These are phyloP conservation scores for Colletotrichum echinochloae DNA, from an alignment of 2,329 filamentous ascomycete genomes.

Conservation along the genomic window DNA sequence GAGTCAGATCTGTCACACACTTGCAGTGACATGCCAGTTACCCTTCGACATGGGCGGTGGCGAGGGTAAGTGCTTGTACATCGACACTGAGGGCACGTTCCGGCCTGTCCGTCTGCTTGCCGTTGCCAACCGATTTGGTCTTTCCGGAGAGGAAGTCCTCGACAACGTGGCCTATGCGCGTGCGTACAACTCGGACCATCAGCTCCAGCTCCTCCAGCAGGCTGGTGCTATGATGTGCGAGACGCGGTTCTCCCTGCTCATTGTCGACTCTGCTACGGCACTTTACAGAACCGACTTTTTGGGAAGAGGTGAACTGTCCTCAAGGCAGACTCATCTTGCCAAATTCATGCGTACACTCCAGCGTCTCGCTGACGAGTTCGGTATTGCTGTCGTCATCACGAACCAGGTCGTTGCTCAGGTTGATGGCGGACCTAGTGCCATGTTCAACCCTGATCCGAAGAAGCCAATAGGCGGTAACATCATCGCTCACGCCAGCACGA, in stretches of 20 bases:
- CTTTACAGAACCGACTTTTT: constrained; percentile 97
- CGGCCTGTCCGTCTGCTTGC: constrained; percentile 90
- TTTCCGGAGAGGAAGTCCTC: constrained; percentile 95
- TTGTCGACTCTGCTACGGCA: constrained; percentile 95
- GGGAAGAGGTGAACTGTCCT: constrained; percentile 96
- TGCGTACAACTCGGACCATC: constrained; percentile 98
- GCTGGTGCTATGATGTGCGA: constrained; percentile 99
- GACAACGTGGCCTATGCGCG: constrained; percentile 99
- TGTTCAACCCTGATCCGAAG: constrained; percentile 99
- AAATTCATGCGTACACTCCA: constrained; percentile 91
- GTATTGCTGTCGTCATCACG: constrained; percentile 97
- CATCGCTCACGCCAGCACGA: constrained; percentile 97
- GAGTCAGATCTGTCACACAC: constrained; percentile 97
- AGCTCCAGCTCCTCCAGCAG: constrained; percentile 93
- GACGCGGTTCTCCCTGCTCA: constrained; percentile 93
- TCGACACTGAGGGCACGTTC: constrained; percentile 98
- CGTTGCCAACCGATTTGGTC: constrained; percentile 92
- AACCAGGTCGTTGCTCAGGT: constrained; percentile 99
- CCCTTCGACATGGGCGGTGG: constrained; percentile 99
- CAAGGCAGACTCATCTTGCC: constrained; percentile 86
- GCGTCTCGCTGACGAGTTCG: constrained; percentile 84
- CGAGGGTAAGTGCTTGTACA: constrained; percentile 98
- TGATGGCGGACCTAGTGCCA: constrained; percentile 92
- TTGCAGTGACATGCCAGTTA: constrained; percentile 97
- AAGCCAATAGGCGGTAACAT: constrained; percentile 99